phyloP scores from a whole-genome alignment of 2,329 filamentous ascomycete species.

The Trichophyton rubrum region DNA sequence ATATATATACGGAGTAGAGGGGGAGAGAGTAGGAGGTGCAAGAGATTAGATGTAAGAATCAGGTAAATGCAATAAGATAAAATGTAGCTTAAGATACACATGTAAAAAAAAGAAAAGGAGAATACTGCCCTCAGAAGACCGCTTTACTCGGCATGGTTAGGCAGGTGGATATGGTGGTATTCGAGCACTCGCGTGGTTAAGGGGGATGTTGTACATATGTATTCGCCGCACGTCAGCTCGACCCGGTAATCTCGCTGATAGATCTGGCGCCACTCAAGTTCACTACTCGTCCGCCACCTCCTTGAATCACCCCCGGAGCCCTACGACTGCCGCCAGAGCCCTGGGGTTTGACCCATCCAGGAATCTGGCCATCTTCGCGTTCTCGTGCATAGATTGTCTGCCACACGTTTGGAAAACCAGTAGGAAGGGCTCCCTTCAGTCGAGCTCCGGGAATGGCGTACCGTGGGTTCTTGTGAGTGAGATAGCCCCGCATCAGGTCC shows the following conservation, averaged over 20 bases:
- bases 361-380: slow-evolving; percentile 50
- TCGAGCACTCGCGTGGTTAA: too few species aligned
- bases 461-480: slow-evolving; percentile 61
- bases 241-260: slow-evolving; percentile 23
- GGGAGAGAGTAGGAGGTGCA: too few species aligned
- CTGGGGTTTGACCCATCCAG: slow-evolving; percentile 55
- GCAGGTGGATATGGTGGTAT: too few species aligned
- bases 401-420: slow-evolving; percentile 59
- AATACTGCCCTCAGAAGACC: too few species aligned
- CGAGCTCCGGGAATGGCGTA: slow-evolving; percentile 69
- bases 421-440: slow-evolving; percentile 29
- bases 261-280: slow-evolving; percentile 45
- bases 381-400: slow-evolving; percentile 52
- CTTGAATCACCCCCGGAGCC: slow-evolving; percentile 9
- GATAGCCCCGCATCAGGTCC: slow-evolving; percentile 69
- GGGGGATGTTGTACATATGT: too few species aligned
- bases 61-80: too few species aligned
- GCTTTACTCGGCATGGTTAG: too few species aligned
- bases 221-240: neutral
- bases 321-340: slow-evolving; percentile 17
- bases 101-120: too few species aligned
- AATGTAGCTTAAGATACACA: too few species aligned
- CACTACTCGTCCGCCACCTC: slow-evolving; percentile 43
- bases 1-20: too few species aligned
- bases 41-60: too few species aligned